Percentiles rank a stretch among this genome's conserved stretches.
phyloP scores from a whole-genome alignment of 2,329 filamentous ascomycete genomes.

The Dactylellina leptospora region DNA sequence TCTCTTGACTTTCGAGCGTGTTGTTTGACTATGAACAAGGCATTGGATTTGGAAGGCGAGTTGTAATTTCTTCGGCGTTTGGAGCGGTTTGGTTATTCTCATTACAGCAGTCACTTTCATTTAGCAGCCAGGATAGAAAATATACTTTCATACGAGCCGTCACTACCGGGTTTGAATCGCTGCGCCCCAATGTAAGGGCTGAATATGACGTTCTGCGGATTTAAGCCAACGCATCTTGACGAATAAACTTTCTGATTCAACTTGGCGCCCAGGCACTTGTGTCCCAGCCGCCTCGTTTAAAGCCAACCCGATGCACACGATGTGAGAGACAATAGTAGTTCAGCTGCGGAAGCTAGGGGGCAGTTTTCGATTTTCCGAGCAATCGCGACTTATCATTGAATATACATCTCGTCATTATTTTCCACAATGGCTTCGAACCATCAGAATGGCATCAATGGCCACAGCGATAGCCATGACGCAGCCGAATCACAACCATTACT shows the following conservation, averaged over 20 bases:
- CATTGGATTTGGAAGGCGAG: no score
- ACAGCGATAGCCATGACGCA: not conserved
- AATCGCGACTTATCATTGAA: not conserved
- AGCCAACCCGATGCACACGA: not conserved
- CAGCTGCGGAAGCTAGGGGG: not conserved
- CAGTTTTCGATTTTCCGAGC: no score
- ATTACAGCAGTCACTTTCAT: no score
- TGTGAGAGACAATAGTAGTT: not conserved
- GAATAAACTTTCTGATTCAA: no score
- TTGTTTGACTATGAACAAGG: no score
- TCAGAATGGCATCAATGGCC: conserved; percentile 22
- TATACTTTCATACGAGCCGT: no score
- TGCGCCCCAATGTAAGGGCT: no score
- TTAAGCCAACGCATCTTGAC: no score
- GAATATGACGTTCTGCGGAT: no score
- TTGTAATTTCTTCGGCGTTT: not conserved
- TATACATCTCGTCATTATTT: not conserved
- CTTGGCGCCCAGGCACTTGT: conserved; percentile 17
- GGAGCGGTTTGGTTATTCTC: not conserved
- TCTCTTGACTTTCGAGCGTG: not conserved
- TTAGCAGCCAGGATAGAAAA: no score
- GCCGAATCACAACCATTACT: conserved; percentile 29
- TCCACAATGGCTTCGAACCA: conserved; percentile 21
- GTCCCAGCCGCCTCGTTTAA: conserved; percentile 1
- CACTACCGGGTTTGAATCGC: no score